These are phyloP conservation scores for Scolecobasidium constrictum DNA, from an alignment of 2,329 filamentous ascomycete genomes.

Conservation along the genomic window DNA sequence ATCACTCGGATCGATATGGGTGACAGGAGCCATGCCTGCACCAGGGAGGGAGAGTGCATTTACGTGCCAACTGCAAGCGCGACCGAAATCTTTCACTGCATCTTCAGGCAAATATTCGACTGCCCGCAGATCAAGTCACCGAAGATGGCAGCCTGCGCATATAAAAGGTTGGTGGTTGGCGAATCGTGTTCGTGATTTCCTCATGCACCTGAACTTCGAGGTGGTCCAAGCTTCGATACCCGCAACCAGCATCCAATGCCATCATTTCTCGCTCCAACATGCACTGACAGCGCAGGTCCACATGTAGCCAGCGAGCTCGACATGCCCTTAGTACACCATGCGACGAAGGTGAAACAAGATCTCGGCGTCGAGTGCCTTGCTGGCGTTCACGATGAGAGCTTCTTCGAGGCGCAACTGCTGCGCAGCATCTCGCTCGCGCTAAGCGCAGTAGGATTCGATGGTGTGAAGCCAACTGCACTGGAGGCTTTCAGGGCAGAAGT, in stretches of 20 bases:
- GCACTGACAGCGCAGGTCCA: too few species aligned
- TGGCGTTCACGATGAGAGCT: slow-evolving; percentile 31
- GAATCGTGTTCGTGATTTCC: too few species aligned
- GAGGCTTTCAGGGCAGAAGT: slow-evolving; percentile 43
- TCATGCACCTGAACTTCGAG: too few species aligned
- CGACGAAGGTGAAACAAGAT: neutral
- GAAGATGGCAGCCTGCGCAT: neutral
- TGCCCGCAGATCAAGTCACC: too few species aligned
- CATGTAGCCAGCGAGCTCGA: neutral
- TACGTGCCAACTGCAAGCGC: too few species aligned
- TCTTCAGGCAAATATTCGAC: too few species aligned
- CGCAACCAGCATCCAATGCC: too few species aligned
- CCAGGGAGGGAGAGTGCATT: neutral
- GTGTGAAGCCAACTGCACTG: slow-evolving; percentile 43
- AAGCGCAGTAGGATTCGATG: slow-evolving; percentile 42
- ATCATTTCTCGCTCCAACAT: too few species aligned
- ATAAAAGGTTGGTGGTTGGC: neutral
- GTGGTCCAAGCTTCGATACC: too few species aligned
- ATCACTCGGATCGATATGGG: slow-evolving; percentile 61
- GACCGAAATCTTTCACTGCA: too few species aligned
- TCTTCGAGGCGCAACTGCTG: slow-evolving; percentile 43
- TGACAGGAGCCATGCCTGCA: slow-evolving; percentile 7
- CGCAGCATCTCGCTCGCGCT: slow-evolving; percentile 44
- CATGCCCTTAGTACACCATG: neutral
- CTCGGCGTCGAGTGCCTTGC: neutral